Base-by-base conservation (phyloP, 2,329 filamentous ascomycete species). In the Paecilomyces dactylethromorphus region DNA sequence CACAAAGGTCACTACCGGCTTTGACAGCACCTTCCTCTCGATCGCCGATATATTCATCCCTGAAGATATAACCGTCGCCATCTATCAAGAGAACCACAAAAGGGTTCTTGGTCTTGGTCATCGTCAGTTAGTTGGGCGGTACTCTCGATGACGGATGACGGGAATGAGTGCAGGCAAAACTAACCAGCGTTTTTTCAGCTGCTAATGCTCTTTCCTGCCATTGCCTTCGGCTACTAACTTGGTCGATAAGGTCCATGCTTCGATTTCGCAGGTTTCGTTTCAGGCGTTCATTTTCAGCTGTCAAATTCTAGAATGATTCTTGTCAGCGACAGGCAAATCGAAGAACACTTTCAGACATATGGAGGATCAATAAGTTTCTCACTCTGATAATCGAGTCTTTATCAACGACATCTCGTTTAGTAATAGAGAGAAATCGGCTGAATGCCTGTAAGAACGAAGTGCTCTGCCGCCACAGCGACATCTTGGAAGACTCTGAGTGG, bases 81-180 rank as follows among this genome's bases (percentile, higher is more conserved):
- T 86, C 82, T n/a, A 86, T 71, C 0, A 86, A 70, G 10, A 85
- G 78, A 1, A 85, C 73, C 2, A 82, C 81, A 61, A 84, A 85
- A 0, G 82, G 78, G 59, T 80, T 80, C 21, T 78, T 76, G n/a
- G 55, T 24, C 50, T 52, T 3, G 3, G 11, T 10, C 2, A 8
- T 29, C 10, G 29, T 3, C n/a, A 29, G 50, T 24, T 52, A 52
- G 26, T 10, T 13, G 1, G 5, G 6, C 2, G 15, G n/a, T 52
- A n/a, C 21, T 21, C 21, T 22, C 50, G 6, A 7, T 12, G 18
- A 26, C 12, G 22, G 21, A 39, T n/a, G n/a, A n/a, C n/a, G n/a
- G n/a, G n/a, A n/a, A n/a, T n/a, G n/a, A 29, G 26, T 7, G 1
- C 8, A 18, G 22, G 10, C n/a, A 5, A 52, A 22, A 21, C 50